Evolutionary conservation across 106 monocot genomes (phyloP).

Genomic region (Dactylorhiza incarnata): DNA sequence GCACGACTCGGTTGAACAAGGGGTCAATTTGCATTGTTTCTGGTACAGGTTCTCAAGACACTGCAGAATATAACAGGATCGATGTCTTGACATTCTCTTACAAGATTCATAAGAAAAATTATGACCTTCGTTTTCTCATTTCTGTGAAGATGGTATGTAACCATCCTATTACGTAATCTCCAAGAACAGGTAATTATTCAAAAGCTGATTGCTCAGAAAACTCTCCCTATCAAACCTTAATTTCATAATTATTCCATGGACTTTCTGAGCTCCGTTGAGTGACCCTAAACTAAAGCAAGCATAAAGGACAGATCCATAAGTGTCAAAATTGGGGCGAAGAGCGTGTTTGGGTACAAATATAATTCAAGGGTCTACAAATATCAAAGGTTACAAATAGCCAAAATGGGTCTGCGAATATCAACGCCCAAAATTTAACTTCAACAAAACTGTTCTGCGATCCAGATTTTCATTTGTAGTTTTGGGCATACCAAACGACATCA

Average conservation of each 20-base stretch:
- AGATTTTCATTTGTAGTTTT: no score
- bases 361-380: no score
- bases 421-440: no score
- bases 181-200: slow-evolving; percentile 18
- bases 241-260: slow-evolving; percentile 34
- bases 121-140: slow-evolving; percentile 20
- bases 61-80: slow-evolving; percentile 17
- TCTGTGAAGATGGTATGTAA: slow-evolving; percentile 21
- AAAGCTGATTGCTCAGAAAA: slow-evolving; percentile 10
- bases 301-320: slow-evolving; percentile 23
- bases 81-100: slow-evolving; percentile 19
- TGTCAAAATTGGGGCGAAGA: slow-evolving; percentile 12
- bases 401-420: no score
- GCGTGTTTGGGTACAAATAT: no score
- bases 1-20: slow-evolving; percentile 53
- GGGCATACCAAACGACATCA: no score
- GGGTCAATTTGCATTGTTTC: slow-evolving; percentile 12
- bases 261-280: slow-evolving; percentile 12
- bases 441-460: no score
- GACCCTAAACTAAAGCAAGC: slow-evolving; percentile 22
- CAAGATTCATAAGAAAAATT: slow-evolving; percentile 20
- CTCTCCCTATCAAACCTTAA: slow-evolving; percentile 16
- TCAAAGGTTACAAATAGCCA: no score
- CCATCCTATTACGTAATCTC: slow-evolving; percentile 40
- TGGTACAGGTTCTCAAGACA: slow-evolving; percentile 45